These are phyloP conservation scores for Coemansia javaensis DNA, from an alignment of 192 early-diverging fungal genomes.

Conservation along the genomic window DNA sequence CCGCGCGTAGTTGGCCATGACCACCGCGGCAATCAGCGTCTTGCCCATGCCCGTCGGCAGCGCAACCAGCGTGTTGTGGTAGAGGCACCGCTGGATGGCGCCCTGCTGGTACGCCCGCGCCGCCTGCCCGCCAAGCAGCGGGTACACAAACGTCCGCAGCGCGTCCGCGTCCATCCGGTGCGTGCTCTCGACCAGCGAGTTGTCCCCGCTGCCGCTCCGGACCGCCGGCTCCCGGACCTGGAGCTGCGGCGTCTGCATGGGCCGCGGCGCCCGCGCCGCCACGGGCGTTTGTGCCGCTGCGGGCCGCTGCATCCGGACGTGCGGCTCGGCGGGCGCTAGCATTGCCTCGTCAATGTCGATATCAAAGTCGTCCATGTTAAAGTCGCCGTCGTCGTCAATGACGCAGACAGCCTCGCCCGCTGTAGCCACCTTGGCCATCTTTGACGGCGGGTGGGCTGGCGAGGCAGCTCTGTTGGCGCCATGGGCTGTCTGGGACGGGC, in stretches of 20 bases:
- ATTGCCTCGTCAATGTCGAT: slow-evolving; percentile 4
- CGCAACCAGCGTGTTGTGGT: slow-evolving; percentile 81
- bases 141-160: slow-evolving; percentile 41
- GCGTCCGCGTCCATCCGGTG: slow-evolving; percentile 30
- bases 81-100: slow-evolving; percentile 70
- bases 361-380: slow-evolving; percentile 14
- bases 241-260: slow-evolving; percentile 5
- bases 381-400: slow-evolving; percentile 25
- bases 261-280: neutral
- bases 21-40: slow-evolving; percentile 91
- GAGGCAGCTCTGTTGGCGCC: neutral
- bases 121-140: slow-evolving; percentile 37
- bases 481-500: neutral
- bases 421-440: neutral
- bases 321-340: too few relatives aligned
- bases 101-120: slow-evolving; percentile 85
- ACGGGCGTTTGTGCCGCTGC: neutral
- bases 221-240: slow-evolving; percentile 18
- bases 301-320: too few relatives aligned
- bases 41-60: slow-evolving; percentile 86
- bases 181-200: slow-evolving; percentile 26
- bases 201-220: slow-evolving; percentile 37
- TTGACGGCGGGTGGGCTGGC: slow-evolving; percentile 11
- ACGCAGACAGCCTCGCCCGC: slow-evolving; percentile 16
- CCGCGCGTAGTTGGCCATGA: slow-evolving; percentile 84